These are phyloP conservation scores for Neohortaea acidophila DNA, from an alignment of 495 filamentous ascomycete species.

Conservation along the genomic window DNA sequence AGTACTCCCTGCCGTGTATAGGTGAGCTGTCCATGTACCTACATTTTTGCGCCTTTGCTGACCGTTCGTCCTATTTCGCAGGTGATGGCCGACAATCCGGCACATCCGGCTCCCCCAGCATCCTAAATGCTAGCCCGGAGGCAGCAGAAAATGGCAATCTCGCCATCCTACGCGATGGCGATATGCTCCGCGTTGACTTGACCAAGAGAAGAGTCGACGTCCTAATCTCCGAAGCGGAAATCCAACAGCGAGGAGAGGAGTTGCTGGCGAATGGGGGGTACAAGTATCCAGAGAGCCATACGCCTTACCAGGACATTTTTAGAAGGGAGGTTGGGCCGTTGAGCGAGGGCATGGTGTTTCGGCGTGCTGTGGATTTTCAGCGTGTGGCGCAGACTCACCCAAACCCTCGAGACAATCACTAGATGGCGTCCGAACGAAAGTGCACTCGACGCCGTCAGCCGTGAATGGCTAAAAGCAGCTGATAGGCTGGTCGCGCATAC, in stretches of 20 bases:
- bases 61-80: not conserved
- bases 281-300: slow-evolving; percentile 27
- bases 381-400: slow-evolving; percentile 34
- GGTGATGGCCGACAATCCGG: slow-evolving; percentile 38
- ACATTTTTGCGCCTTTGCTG: no score
- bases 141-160: slow-evolving; percentile 46
- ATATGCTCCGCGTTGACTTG: slow-evolving; percentile 41
- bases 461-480: no score
- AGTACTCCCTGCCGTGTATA: slow-evolving; percentile 38
- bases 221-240: slow-evolving; percentile 31
- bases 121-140: slow-evolving; percentile 42
- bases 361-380: slow-evolving; percentile 37
- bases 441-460: no score
- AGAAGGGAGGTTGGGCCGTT: slow-evolving; percentile 36
- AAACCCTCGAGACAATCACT: slow-evolving; percentile 39
- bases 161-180: slow-evolving; percentile 38
- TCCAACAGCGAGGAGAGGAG: slow-evolving; percentile 8
- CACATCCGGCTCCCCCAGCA: slow-evolving; percentile 40
- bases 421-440: no score
- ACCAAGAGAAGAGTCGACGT: slow-evolving; percentile 39
- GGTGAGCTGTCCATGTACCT: no score
- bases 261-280: slow-evolving; percentile 25
- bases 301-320: slow-evolving; percentile 40
- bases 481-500: no score
- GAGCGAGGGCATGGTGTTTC: slow-evolving; percentile 39